Percentiles rank a stretch among this genome's conserved stretches.
Evolutionary conservation across 2,329 filamentous ascomycete genomes (phyloP).

Genomic region (Fusarium heterosporum): DNA sequence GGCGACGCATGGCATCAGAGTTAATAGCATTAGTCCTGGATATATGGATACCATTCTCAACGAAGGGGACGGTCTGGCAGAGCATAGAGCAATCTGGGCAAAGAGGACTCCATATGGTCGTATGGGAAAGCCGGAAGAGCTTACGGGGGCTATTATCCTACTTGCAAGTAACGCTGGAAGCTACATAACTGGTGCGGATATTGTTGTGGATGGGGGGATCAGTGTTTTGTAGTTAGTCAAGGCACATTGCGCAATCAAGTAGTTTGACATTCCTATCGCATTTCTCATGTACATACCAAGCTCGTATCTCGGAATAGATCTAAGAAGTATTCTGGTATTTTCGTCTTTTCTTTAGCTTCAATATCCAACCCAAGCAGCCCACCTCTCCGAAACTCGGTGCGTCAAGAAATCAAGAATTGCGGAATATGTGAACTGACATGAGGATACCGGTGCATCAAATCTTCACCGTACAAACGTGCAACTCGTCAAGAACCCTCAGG

Average conservation of each 20-base stretch:
- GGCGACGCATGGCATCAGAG: slow-evolving; percentile 14
- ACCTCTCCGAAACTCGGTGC: too few relatives aligned
- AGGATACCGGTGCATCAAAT: too few relatives aligned
- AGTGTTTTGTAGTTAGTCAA: slow-evolving; percentile 4
- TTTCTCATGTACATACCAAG: background rate
- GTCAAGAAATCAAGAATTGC: too few relatives aligned
- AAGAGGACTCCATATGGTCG: slow-evolving; percentile 14
- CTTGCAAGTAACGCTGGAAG: slow-evolving; percentile 25
- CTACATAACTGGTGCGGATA: slow-evolving; percentile 21
- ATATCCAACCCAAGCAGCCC: too few relatives aligned
- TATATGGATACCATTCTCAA: slow-evolving; percentile 27
- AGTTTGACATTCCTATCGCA: background rate
- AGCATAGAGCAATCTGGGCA: slow-evolving; percentile 19
- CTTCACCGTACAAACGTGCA: background rate
- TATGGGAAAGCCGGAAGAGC: slow-evolving; percentile 19
- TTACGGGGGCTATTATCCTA: slow-evolving; percentile 13
- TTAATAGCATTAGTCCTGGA: slow-evolving; percentile 22
- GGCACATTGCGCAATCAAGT: background rate
- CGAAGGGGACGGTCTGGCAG: slow-evolving; percentile 17
- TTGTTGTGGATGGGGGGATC: slow-evolving; percentile 21
- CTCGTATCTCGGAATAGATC: too few relatives aligned
- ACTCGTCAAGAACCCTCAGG: background rate
- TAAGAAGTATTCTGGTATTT: background rate
- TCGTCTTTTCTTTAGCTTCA: too few relatives aligned
- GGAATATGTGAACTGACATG: too few relatives aligned